Evolutionary conservation across 257 asterid genomes (phyloP), one percentile per base, ranked within the genome.

Genomic region (Solanum peruvianum): DNA sequence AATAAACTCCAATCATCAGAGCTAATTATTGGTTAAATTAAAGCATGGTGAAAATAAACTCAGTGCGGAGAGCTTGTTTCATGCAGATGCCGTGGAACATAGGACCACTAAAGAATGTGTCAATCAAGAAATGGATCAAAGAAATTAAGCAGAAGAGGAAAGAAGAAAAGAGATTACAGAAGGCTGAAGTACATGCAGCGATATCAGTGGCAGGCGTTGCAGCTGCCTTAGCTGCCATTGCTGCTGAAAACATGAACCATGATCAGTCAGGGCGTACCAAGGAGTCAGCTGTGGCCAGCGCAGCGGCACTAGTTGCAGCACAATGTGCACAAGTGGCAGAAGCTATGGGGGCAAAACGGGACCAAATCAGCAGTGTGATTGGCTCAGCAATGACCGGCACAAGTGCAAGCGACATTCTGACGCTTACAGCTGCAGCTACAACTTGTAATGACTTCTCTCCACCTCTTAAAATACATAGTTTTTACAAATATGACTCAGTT

Each of bases 261-360:
- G 87, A 86, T 49, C 88, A 84, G 31, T 81, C 88, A 75, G 88
- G 70, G 75, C 44, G 91, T 64, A 62, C 85, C n/a, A 93, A 91
- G 85, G 97, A 93, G 11, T 90, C 97, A 0, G 96, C 97, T 7
- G 89, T 95, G 67, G 99, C 99, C 37, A 93, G 97, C 1, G 99
- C 99, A 39, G 94, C 99, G 0, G 96, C 98, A 83, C 82, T 96
- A 35, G 98, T 96, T 60, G 99, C 99, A 1, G 98, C 98, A 39
- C 98, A 96, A 62, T 96, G 99, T 12, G 97, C 97, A 8, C 92
- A 95, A 91, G 93, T 93, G 67, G 99, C 99, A 1, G 99, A 96
- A 91, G 96, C 98, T 14, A 96, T 95, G 98, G 99, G 99, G 66
- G 99, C 99, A 21, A 94, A 90, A 91, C 93, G 94, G 89, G 98